Evolutionary conservation across 805 yeast genomes (phyloP), one percentile per base, ranked within the genome.

Genomic region (Candida parachauliodes): DNA sequence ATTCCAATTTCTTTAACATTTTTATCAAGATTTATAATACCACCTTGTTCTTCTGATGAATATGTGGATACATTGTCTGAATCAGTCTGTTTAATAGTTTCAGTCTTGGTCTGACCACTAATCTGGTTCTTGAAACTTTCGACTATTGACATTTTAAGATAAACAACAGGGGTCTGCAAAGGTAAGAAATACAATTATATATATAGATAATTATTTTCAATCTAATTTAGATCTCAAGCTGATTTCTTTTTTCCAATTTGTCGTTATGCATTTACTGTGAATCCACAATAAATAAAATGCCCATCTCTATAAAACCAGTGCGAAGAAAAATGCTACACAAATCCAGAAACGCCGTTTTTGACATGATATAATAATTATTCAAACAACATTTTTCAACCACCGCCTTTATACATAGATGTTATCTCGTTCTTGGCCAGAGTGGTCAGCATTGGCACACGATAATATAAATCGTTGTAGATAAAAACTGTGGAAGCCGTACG

Each of bases 1-100:
- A 59, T 55, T 4, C 77, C 76, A 35, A 70, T 69, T 34, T 66
- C 60, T 51, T 71, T 72, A 36, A 50, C 55, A 54, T 70, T 70
- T 41, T 65, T 57, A 45, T 71, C 77, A 12, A 68, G 36, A 46
- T 65, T 58, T 21, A 67, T 63, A 31, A 62, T 57, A 10, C 54
- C 63, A 18, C 51, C 56, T 32, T 52, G 54, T 23, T 34, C 40
- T 25, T 54, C 55, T 15, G 50, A 41, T 15, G 50, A 41, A 28
- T 36, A 32, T 15, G 43, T 32, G 6, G 37, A 34, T 15, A 34
- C 15, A 8, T 34, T 26, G 34, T 38, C 34, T 16, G 31, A 26
- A n/a, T 41, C 44, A 8, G 39, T 20, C 10, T 11, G 5, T 8
- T 22, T 33, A 10, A 30, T 15, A 16, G n/a, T 24, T 15, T 12